A percentile compares a stretch with the other conserved stretches of the same genome.
These are phyloP conservation scores for Filosporella fistucella DNA, from an alignment of 495 filamentous ascomycete species.

Conservation along the genomic window DNA sequence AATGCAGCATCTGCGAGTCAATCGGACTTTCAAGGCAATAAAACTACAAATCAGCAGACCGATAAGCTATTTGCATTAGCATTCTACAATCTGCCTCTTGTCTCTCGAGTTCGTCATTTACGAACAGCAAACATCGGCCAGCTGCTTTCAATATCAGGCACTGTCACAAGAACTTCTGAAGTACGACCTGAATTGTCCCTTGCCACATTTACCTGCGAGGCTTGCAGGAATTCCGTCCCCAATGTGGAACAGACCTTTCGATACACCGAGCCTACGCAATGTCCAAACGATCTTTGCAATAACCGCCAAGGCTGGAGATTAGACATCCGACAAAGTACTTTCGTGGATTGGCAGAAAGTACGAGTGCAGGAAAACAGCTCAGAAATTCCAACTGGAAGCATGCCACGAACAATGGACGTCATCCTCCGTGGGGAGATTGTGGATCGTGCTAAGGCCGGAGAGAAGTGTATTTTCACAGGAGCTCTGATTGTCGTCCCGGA, in stretches of 20 bases:
- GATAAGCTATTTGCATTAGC: constrained; percentile 94
- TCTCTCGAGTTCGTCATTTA: constrained; percentile 83
- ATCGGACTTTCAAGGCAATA: constrained; percentile 55
- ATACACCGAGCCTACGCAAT: constrained; percentile 95
- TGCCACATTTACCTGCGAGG: constrained; percentile 89
- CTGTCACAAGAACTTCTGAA: constrained; percentile 93
- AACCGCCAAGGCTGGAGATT: constrained; percentile 90
- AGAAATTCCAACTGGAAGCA: constrained; percentile 96
- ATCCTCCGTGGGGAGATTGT: constrained; percentile 98
- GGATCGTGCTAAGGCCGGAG: constrained; percentile 92
- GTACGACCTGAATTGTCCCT: constrained; percentile 90
- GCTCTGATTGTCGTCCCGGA: constrained; percentile 95
- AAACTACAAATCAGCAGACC: constrained; percentile 89
- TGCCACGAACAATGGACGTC: constrained; percentile 97
- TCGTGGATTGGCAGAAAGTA: constrained; percentile 99
- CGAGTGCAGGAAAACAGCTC: constrained; percentile 96
- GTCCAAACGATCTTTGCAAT: constrained; percentile 84
- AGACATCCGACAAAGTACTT: constrained; percentile 94
- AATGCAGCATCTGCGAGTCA: constrained; percentile 59
- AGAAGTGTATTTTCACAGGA: constrained; percentile 96
- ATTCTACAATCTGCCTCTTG: constrained; percentile 95
- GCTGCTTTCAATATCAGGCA: constrained; percentile 91
- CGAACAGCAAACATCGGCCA: constrained; percentile 89
- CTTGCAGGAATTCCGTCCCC: constrained; percentile 70
- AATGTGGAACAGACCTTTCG: constrained; percentile 97